phyloP scores from a whole-genome alignment of 1,139 yeast species.

The Sugiyamaella neomexicana region DNA sequence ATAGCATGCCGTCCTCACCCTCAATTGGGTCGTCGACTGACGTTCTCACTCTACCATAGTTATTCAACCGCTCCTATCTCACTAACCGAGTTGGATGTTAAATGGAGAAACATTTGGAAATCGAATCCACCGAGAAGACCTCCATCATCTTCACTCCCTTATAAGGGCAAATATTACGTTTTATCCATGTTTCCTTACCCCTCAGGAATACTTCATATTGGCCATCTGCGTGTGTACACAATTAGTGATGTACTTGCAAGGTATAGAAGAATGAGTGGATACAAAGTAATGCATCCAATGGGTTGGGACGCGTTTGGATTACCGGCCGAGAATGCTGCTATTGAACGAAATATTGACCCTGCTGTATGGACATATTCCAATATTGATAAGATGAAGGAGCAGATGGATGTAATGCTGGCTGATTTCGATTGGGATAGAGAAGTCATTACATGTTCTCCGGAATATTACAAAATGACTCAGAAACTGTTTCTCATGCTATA shows the following conservation, averaged over 20 bases:
- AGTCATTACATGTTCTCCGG: constrained; percentile 81
- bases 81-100: constrained; percentile 29
- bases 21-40: neutral
- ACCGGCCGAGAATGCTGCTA: constrained; percentile 98
- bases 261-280: constrained; percentile 73
- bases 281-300: constrained; percentile 87
- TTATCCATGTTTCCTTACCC: constrained; percentile 96
- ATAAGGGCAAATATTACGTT: constrained; percentile 56
- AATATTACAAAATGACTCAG: constrained; percentile 91
- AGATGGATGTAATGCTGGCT: constrained; percentile 73
- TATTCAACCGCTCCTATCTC: neutral
- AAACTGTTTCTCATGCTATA: constrained; percentile 70
- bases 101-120: constrained; percentile 39
- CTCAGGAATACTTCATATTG: constrained; percentile 87
- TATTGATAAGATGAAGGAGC: constrained; percentile 78
- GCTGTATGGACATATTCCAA: constrained; percentile 78
- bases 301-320: constrained; percentile 99
- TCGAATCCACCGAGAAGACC: constrained; percentile 28
- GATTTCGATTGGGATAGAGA: constrained; percentile 95
- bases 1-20: no score
- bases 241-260: constrained; percentile 83
- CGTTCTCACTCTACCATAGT: no score
- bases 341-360: constrained; percentile 78
- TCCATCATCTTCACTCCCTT: constrained; percentile 16
- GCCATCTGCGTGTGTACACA: constrained; percentile 89